These are phyloP conservation scores for Dryas octopetala DNA, from an alignment of 306 rosid genomes.

Conservation along the genomic window DNA sequence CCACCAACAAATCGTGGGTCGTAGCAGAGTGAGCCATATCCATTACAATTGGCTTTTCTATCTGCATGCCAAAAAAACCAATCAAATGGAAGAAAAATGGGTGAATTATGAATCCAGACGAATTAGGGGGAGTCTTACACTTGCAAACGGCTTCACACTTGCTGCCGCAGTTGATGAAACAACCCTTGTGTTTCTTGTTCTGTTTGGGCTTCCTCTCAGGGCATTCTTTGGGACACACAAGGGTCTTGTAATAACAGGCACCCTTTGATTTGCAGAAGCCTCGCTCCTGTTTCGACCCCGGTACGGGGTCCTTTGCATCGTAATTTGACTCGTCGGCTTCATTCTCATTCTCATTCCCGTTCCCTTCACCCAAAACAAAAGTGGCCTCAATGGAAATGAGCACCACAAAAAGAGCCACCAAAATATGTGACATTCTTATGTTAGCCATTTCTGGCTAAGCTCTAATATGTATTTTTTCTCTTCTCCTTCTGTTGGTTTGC, in stretches of 20 bases:
- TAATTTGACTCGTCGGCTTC: slow-evolving; percentile 36
- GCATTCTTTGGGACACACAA: slow-evolving; percentile 59
- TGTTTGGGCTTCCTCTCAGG: slow-evolving; percentile 59
- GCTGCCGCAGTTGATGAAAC: slow-evolving; percentile 64
- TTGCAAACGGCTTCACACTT: slow-evolving; percentile 84
- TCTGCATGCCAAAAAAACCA: slow-evolving; percentile 29
- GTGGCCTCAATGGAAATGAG: neutral
- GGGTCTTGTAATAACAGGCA: slow-evolving; percentile 44
- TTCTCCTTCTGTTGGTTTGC: neutral
- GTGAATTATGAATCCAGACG: too few relatives aligned
- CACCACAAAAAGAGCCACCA: neutral
- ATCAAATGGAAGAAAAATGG: neutral
- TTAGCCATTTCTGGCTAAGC: neutral
- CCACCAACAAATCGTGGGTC: slow-evolving; percentile 86
- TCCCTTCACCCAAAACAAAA: neutral
- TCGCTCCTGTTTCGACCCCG: slow-evolving; percentile 47
- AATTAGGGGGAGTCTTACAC: slow-evolving; percentile 31
- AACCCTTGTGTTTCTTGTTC: slow-evolving; percentile 67
- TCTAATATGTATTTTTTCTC: neutral
- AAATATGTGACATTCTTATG: neutral
- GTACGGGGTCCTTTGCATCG: slow-evolving; percentile 22
- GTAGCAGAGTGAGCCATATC: slow-evolving; percentile 76
- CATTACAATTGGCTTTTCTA: slow-evolving; percentile 64
- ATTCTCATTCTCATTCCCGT: neutral
- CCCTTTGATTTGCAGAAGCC: slow-evolving; percentile 48